A percentile compares a stretch with the other conserved stretches of the same genome.
Conservation (phyloP, 768 basidiomycete genomes). For the Amanita subjunquillea region DNA sequence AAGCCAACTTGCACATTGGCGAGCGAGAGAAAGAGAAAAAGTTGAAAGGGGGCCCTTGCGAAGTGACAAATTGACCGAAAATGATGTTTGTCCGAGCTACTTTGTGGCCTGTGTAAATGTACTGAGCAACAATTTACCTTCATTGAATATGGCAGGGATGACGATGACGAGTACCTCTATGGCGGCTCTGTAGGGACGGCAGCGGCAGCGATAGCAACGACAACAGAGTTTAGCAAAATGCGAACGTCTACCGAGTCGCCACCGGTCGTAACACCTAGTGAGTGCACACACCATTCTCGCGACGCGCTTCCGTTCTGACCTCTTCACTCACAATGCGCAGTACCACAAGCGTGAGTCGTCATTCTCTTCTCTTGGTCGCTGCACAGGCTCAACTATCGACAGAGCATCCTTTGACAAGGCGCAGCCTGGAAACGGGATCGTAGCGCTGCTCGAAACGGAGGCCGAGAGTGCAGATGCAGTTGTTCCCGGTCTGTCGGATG, state of each 20-base stretch:
- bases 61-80: neutral
- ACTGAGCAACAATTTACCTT: neutral
- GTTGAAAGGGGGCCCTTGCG: too few species aligned
- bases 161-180: slow-evolving; percentile 76
- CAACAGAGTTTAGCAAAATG: slow-evolving; percentile 1
- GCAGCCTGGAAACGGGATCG: slow-evolving; percentile 35
- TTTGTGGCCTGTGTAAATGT: neutral
- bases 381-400: slow-evolving; percentile 2
- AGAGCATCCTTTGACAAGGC: slow-evolving; percentile 31
- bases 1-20: too few species aligned
- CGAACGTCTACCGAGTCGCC: slow-evolving; percentile 5
- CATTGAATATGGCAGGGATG: slow-evolving; percentile 36
- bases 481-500: slow-evolving; percentile 29
- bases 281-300: slow-evolving; percentile 21
- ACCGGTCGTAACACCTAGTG: slow-evolving; percentile 13
- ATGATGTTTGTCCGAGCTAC: slow-evolving; percentile 2
- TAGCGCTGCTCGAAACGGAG: slow-evolving; percentile 40
- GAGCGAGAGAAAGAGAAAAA: too few species aligned
- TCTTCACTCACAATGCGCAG: slow-evolving; percentile 32
- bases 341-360: slow-evolving; percentile 53
- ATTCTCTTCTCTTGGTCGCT: slow-evolving; percentile 11
- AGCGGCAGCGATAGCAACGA: slow-evolving; percentile 17
- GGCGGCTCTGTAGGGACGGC: slow-evolving; percentile 44
- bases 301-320: slow-evolving; percentile 19
- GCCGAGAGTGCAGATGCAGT: slow-evolving; percentile 22